Base-by-base conservation (phyloP, 208 protist species). In the Polymyxa betae region DNA sequence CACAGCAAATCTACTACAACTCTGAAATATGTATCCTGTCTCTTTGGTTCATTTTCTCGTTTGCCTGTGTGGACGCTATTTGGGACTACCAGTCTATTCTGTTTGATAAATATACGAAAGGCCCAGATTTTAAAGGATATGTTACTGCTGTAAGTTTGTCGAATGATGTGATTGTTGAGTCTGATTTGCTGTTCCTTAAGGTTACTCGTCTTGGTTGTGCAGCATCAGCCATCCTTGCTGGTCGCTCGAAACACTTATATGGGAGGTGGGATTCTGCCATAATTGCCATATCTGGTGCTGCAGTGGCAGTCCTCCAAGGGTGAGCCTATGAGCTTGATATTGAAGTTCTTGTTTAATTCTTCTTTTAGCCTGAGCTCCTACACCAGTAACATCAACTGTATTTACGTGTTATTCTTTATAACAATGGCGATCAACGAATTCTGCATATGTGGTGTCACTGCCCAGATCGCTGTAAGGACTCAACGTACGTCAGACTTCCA, bases 41-140 rank as follows among this genome's bases (percentile, higher is more conserved):
- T 43, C n/a, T 82, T 43, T 82, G 72, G 72, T 82, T 12, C 16
- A 38, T 5, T 43, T 5, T 82, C 72, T 35, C 72, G 5, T 82
- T 82, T 43, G 72, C 16, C 72, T 38, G 5, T n/a, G n/a, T 82
- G 35, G 72, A 82, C 16, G 12, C 35, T n/a, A 5, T 35, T n/a
- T 82, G 72, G 72, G 72, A 82, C 72, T 82, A 40, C n/a, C 72
- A 82, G n/a, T 82, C 72, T 43, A 43, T 82, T 5, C 72, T 82
- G 35, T 82, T 82, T n/a, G 72, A 43, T 40, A 43, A n/a, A 40
- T 5, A 82, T 82, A 5, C n/a, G 40, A 5, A 35, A 82, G 5
- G 35, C n/a, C 72, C 35, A 38, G 72, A 82, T 82, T 82, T 38
- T 43, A 82, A 5, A 5, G 72, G 72, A 35, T 20, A 38, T n/a